phyloP scores from a whole-genome alignment of 129 eudicot species.

The Saposhnikovia divaricata region DNA sequence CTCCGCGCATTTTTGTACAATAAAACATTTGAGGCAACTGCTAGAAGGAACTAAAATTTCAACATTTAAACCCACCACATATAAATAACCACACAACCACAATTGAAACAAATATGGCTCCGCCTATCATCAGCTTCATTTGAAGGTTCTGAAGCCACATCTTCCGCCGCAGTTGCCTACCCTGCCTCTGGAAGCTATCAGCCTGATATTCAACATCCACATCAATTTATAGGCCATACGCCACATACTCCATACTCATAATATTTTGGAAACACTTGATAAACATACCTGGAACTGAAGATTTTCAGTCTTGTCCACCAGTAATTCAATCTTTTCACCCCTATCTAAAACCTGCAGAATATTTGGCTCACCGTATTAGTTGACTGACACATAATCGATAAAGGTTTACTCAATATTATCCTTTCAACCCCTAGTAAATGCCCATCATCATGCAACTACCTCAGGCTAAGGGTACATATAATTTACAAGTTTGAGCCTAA shows the following conservation, averaged over 20 bases:
- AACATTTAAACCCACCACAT: constrained; percentile 48
- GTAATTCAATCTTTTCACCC: constrained; percentile 93
- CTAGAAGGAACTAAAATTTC: neutral
- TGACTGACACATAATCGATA: neutral
- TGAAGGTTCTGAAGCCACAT: constrained; percentile 94
- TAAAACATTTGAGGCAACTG: no score
- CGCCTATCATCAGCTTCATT: constrained; percentile 75
- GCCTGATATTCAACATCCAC: constrained; percentile 41
- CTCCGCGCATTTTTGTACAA: neutral
- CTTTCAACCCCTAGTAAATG: neutral
- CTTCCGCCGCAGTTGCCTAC: constrained; percentile 66
- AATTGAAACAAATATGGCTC: constrained; percentile 42
- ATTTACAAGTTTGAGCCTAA: neutral
- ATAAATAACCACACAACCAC: constrained; percentile 55
- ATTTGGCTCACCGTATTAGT: neutral
- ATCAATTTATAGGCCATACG: neutral
- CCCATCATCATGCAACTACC: neutral
- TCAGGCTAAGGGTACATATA: neutral
- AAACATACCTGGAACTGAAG: constrained; percentile 85
- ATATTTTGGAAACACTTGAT: neutral
- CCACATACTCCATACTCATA: neutral
- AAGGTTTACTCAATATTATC: neutral
- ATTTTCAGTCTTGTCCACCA: constrained; percentile 94
- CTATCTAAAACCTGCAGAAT: constrained; percentile 78
- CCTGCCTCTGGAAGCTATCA: constrained; percentile 88